phyloP scores from a whole-genome alignment of 1,284 basidiomycete genomes.

The Apiotrichum porosum region DNA sequence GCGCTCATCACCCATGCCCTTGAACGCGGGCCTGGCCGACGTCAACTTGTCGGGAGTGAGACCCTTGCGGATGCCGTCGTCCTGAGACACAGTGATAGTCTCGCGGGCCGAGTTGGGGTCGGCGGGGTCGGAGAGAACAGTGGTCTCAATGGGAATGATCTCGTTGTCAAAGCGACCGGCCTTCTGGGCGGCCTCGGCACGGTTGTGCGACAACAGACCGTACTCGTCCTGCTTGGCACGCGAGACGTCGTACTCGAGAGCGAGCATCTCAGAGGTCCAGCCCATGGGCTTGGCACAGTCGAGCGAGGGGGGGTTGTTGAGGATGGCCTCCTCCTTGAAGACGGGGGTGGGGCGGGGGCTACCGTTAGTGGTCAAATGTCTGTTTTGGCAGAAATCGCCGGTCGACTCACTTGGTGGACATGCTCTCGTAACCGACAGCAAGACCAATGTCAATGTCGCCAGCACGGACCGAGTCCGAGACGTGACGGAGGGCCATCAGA shows the following conservation, averaged over 20 bases:
- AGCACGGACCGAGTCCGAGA: constrained; percentile 74
- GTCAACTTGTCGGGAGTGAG: constrained; percentile 66
- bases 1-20: constrained; percentile 71
- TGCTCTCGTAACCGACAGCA: constrained; percentile 76
- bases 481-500: constrained; percentile 58
- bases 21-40: constrained; percentile 75
- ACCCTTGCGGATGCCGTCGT: constrained; percentile 76
- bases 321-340: constrained; percentile 68
- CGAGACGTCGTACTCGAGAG: constrained; percentile 65
- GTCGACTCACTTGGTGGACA: constrained; percentile 57
- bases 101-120: constrained; percentile 35
- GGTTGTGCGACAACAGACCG: constrained; percentile 72
- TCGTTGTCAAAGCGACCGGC: constrained; percentile 68
- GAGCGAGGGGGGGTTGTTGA: constrained; percentile 59
- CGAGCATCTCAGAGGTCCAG: constrained; percentile 86
- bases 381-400: too few species aligned
- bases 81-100: constrained; percentile 60
- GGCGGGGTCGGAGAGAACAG: constrained; percentile 22
- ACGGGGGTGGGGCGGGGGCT: constrained; percentile 70
- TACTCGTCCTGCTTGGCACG: constrained; percentile 75
- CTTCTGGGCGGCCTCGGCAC: constrained; percentile 60
- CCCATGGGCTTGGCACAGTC: constrained; percentile 86
- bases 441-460: constrained; percentile 63
- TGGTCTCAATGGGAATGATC: constrained; percentile 71
- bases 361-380: neutral